phyloP scores from a whole-genome alignment of 2,329 filamentous ascomycete species.

The Calonectria henricotiae region DNA sequence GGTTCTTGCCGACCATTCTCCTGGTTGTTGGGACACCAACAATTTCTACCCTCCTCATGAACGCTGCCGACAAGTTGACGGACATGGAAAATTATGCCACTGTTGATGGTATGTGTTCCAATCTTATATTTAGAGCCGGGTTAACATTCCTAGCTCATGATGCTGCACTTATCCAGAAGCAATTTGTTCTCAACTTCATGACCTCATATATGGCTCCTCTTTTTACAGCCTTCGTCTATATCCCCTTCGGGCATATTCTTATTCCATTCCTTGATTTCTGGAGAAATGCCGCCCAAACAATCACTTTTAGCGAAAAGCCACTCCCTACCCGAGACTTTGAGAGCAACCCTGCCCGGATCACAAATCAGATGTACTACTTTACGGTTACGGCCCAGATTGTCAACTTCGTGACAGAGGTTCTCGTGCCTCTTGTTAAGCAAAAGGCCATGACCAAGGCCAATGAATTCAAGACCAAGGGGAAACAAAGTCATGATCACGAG shows the following conservation, averaged over 20 bases:
- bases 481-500: slow-evolving; percentile 75
- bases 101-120: slow-evolving; percentile 70
- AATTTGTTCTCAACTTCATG: slow-evolving; percentile 97
- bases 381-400: slow-evolving; percentile 95
- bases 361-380: slow-evolving; percentile 95
- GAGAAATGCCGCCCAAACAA: slow-evolving; percentile 79
- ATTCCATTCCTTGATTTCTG: slow-evolving; percentile 91
- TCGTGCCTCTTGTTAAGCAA: slow-evolving; percentile 89
- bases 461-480: slow-evolving; percentile 76
- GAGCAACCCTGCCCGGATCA: slow-evolving; percentile 87
- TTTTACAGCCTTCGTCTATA: slow-evolving; percentile 93
- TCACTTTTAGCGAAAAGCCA: slow-evolving; percentile 83
- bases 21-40: slow-evolving; percentile 87
- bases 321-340: slow-evolving; percentile 78
- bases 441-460: slow-evolving; percentile 85
- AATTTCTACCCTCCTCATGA: slow-evolving; percentile 82
- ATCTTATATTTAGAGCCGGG: slow-evolving; percentile 28
- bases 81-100: slow-evolving; percentile 95
- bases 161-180: slow-evolving; percentile 89
- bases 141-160: slow-evolving; percentile 75
- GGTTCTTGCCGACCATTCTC: slow-evolving; percentile 90
- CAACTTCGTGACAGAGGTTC: slow-evolving; percentile 86
- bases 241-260: slow-evolving; percentile 89
- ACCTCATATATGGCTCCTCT: slow-evolving; percentile 95
- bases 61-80: slow-evolving; percentile 83